Conservation (phyloP, 83 land plant genomes). For the Picea engelmannii region DNA sequence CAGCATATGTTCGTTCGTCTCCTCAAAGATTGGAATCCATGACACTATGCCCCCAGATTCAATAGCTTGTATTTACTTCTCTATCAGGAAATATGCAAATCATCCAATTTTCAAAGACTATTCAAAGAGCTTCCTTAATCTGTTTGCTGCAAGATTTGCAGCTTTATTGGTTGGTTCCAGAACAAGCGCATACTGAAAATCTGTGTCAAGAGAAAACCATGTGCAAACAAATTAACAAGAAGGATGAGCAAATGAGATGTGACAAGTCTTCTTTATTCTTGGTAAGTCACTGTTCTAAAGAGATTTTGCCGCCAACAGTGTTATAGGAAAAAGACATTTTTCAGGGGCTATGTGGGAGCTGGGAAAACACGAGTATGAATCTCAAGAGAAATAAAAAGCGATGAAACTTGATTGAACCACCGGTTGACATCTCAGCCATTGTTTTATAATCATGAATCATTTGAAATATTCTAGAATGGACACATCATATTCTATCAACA, state of each 20-base stretch:
- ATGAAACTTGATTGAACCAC: background rate
- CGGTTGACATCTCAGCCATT: background rate
- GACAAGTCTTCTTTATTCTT: background rate
- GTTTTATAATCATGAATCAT: background rate
- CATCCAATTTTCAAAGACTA: slow-evolving; percentile 19
- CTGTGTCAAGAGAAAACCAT: slow-evolving; percentile 39
- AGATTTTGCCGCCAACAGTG: no score
- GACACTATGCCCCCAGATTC: background rate
- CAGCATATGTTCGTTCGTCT: background rate
- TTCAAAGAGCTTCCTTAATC: slow-evolving; percentile 66
- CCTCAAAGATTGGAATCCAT: background rate
- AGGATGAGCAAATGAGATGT: background rate
- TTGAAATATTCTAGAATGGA: background rate
- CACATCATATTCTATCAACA: background rate
- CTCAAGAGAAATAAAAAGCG: background rate
- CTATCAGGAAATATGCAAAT: slow-evolving; percentile 11
- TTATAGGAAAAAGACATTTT: no score
- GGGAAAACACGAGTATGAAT: background rate
- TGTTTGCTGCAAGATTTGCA: slow-evolving; percentile 60
- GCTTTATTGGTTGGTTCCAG: slow-evolving; percentile 90
- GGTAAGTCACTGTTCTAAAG: background rate
- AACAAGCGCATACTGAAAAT: slow-evolving; percentile 80
- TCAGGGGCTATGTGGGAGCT: no score
- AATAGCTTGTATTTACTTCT: background rate
- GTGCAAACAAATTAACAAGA: slow-evolving; percentile 7